Conservation (phyloP, 352 stramenopile species). For the Pythium biforme region DNA sequence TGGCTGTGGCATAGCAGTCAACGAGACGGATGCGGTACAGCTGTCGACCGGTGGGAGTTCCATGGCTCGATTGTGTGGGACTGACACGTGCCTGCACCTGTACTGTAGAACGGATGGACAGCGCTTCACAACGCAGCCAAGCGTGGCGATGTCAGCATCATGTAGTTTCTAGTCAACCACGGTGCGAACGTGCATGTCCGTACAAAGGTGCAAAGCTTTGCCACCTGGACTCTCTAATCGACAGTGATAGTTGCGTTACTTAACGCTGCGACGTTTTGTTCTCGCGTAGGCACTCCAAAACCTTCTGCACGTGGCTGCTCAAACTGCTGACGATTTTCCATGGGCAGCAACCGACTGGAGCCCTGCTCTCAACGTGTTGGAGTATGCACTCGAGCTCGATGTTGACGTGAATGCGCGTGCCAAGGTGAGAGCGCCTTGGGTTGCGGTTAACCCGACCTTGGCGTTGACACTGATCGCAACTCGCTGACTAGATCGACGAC, state of each 20-base stretch:
- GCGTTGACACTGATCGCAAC: too few relatives aligned
- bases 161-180: neutral
- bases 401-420: neutral
- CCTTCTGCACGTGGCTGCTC: neutral
- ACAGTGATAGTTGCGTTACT: too few relatives aligned
- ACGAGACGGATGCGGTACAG: neutral
- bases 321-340: neutral
- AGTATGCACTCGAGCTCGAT: neutral
- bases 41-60: too few relatives aligned
- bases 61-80: neutral
- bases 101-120: neutral
- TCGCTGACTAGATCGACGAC: neutral
- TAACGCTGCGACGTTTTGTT: too few relatives aligned
- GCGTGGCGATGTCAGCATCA: neutral
- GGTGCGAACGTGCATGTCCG: too few relatives aligned
- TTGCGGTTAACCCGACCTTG: too few relatives aligned
- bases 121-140: neutral
- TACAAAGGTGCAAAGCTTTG: too few relatives aligned
- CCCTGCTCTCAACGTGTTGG: neutral
- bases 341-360: too few relatives aligned
- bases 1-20: too few relatives aligned
- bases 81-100: neutral
- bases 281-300: too few relatives aligned
- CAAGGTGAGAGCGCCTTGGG: neutral
- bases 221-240: too few relatives aligned